A percentile compares a stretch with the other conserved stretches of the same genome.
These are phyloP conservation scores for Aspergillus vadensis DNA, from an alignment of 2,329 filamentous ascomycete genomes.

Conservation along the genomic window DNA sequence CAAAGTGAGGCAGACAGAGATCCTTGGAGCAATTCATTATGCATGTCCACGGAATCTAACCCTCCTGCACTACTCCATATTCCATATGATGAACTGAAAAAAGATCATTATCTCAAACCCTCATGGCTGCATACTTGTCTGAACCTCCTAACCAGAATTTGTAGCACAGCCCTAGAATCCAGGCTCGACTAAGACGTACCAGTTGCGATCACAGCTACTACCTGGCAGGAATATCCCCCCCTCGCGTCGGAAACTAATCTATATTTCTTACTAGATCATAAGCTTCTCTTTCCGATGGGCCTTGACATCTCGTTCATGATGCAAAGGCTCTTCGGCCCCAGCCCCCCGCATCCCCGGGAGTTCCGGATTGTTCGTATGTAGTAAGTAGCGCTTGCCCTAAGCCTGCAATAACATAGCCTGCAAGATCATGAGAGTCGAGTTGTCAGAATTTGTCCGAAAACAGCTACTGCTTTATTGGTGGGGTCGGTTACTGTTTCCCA, in stretches of 20 bases:
- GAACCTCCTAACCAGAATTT: neutral
- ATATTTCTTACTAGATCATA: neutral
- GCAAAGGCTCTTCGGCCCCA: too few species aligned
- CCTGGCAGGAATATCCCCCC: neutral
- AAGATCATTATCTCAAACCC: neutral
- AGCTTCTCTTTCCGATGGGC: neutral
- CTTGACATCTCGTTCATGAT: too few species aligned
- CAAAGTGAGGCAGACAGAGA: neutral
- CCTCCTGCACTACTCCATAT: neutral
- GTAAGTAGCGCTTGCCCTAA: too few species aligned
- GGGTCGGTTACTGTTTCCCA: too few species aligned
- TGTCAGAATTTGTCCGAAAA: too few species aligned
- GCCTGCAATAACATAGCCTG: too few species aligned
- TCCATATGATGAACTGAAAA: too few species aligned
- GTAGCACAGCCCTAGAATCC: neutral
- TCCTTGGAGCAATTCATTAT: too few species aligned
- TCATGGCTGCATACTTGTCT: neutral
- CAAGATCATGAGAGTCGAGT: too few species aligned
- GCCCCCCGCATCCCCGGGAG: too few species aligned
- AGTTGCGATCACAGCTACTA: neutral
- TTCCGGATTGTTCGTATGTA: too few species aligned
- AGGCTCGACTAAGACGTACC: neutral
- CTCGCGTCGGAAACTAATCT: neutral
- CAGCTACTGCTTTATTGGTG: too few species aligned
- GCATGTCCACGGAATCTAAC: neutral